phyloP scores from a whole-genome alignment of 257 asterid genomes.

The Nyctanthes arbortristis region DNA sequence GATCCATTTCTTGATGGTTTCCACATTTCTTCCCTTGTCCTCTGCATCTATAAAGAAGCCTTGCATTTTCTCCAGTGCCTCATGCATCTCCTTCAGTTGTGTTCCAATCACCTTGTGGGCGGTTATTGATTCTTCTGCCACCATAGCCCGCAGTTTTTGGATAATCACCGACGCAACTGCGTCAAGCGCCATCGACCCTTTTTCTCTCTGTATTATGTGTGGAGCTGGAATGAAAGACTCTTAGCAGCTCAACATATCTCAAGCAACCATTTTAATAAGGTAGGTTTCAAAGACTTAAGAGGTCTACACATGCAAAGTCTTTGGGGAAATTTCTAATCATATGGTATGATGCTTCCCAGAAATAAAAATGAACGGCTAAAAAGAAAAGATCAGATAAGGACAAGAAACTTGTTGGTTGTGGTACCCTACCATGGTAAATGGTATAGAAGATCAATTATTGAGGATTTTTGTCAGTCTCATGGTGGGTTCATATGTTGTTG shows the following conservation, averaged over 20 bases:
- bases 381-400: too few relatives aligned
- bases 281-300: background rate
- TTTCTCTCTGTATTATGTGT: background rate
- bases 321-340: too few relatives aligned
- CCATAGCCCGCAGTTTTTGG: constrained; percentile 28
- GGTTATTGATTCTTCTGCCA: constrained; percentile 14
- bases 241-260: background rate
- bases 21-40: background rate
- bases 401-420: background rate
- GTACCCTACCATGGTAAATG: too few relatives aligned
- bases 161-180: constrained; percentile 30
- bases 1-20: constrained; percentile 15
- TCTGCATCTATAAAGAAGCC: constrained; percentile 10
- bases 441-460: too few relatives aligned
- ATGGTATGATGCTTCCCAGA: background rate
- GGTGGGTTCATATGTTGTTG: too few relatives aligned
- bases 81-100: constrained; percentile 19
- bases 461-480: too few relatives aligned
- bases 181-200: constrained; percentile 21
- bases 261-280: background rate
- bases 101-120: background rate
- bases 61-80: background rate
- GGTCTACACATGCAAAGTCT: background rate
- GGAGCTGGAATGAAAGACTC: background rate
- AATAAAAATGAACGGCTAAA: background rate